Percentiles rank a stretch among this genome's conserved stretches.
phyloP scores from a whole-genome alignment of 805 yeast species.

The Lachancea fermentati region DNA sequence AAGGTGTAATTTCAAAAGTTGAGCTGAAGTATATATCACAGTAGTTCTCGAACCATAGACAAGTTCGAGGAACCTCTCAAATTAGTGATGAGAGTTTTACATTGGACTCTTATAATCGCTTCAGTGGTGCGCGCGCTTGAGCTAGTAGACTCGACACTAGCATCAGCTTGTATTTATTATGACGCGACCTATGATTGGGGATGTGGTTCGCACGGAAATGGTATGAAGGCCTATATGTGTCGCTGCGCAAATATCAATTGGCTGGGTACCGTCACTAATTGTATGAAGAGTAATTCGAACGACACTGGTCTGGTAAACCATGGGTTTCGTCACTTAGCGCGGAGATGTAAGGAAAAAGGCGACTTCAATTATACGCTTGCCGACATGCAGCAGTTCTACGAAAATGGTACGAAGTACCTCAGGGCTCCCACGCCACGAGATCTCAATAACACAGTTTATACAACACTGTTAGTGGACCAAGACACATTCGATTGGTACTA shows the following conservation, averaged over 20 bases:
- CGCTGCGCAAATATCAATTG: slow-evolving; percentile 40
- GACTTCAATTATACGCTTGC: slow-evolving; percentile 31
- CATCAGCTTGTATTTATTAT: slow-evolving; percentile 39
- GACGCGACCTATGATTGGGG: slow-evolving; percentile 39
- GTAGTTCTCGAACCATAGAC: too few relatives aligned
- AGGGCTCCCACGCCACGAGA: slow-evolving; percentile 29
- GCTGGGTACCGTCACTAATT: slow-evolving; percentile 40
- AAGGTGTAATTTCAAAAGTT: too few relatives aligned
- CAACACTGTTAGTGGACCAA: slow-evolving; percentile 33
- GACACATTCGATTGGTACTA: slow-evolving; percentile 32
- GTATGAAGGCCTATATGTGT: slow-evolving; percentile 34
- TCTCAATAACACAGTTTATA: slow-evolving; percentile 18
- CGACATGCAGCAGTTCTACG: slow-evolving; percentile 31
- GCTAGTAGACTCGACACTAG: slow-evolving; percentile 35
- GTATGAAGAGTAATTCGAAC: slow-evolving; percentile 34
- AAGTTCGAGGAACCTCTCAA: too few relatives aligned
- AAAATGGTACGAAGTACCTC: slow-evolving; percentile 34
- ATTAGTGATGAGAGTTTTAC: neutral
- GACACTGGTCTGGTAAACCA: slow-evolving; percentile 31
- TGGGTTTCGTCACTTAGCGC: slow-evolving; percentile 36
- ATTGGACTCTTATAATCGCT: neutral
- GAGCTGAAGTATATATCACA: neutral
- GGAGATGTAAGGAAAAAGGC: slow-evolving; percentile 35
- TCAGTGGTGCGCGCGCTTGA: slow-evolving; percentile 12
- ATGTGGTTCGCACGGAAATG: slow-evolving; percentile 34